Conservation (phyloP, 768 basidiomycete genomes). For the Agaricus sinodeliciosus region DNA sequence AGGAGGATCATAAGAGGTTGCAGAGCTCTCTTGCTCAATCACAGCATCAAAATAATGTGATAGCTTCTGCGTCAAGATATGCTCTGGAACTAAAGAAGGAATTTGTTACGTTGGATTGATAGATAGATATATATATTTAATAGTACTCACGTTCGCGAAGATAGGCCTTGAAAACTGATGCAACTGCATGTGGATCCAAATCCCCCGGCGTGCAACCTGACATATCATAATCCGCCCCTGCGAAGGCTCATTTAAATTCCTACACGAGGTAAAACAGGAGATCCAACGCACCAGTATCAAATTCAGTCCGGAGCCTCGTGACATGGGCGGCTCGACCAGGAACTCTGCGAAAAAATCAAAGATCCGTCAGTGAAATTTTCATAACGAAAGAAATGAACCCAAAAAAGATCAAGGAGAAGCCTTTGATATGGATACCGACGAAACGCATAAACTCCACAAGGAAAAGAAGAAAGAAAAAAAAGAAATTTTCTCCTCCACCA, state of each 20-base stretch:
- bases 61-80: conserved; percentile 70
- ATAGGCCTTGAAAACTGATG: conserved; percentile 89
- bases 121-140: conserved; percentile 2
- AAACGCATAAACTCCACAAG: conserved; percentile 9
- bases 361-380: conserved; percentile 5
- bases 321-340: conserved; percentile 81
- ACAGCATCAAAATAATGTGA: conserved; percentile 76
- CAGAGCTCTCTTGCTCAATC: conserved; percentile 47
- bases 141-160: conserved; percentile 80
- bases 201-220: conserved; percentile 73
- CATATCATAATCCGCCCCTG: conserved; percentile 86
- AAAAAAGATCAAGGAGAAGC: not conserved
- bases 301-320: conserved; percentile 65
- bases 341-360: conserved; percentile 42
- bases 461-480: not conserved
- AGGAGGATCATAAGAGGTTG: conserved; percentile 21
- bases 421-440: not conserved
- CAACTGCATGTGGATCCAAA: conserved; percentile 90
- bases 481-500: not conserved
- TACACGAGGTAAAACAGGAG: conserved; percentile 9
- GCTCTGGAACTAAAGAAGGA: conserved; percentile 65
- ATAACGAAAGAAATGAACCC: conserved; percentile 11
- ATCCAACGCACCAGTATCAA: conserved; percentile 58
- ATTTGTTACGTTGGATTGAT: not conserved
- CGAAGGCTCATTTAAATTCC: conserved; percentile 2